phyloP scores from a whole-genome alignment of 768 basidiomycete genomes.

The Hygrophorus russula region DNA sequence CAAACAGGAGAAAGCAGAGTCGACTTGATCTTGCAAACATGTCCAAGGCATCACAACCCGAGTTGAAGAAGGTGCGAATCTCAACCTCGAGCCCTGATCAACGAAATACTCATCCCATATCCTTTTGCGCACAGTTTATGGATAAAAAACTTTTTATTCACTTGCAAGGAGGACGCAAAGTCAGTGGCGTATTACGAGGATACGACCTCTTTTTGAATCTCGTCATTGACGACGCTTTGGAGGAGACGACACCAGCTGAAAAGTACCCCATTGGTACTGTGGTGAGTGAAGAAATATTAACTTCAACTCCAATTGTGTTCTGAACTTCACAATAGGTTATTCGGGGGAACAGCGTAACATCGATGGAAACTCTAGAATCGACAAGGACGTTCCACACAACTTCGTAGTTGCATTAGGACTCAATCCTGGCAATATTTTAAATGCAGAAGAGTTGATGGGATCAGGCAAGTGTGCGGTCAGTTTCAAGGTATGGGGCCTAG shows the following conservation, averaged over 20 bases:
- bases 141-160: slow-evolving; percentile 95
- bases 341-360: slow-evolving; percentile 92
- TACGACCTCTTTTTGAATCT: slow-evolving; percentile 99
- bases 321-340: slow-evolving; percentile 54
- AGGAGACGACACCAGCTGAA: slow-evolving; percentile 84
- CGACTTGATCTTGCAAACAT: slow-evolving; percentile 28
- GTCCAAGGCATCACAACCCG: slow-evolving; percentile 95
- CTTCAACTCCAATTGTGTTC: slow-evolving; percentile 7
- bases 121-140: slow-evolving; percentile 64
- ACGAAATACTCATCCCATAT: neutral
- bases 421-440: slow-evolving; percentile 12
- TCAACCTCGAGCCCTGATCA: neutral
- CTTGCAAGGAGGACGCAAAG: slow-evolving; percentile 90
- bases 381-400: slow-evolving; percentile 19
- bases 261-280: slow-evolving; percentile 89
- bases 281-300: slow-evolving; percentile 36
- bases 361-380: slow-evolving; percentile 82
- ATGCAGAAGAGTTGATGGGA: slow-evolving; percentile 13
- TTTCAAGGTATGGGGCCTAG: too few relatives aligned
- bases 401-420: slow-evolving; percentile 1
- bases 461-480: neutral
- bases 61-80: slow-evolving; percentile 87
- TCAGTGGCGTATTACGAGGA: slow-evolving; percentile 89
- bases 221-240: slow-evolving; percentile 90
- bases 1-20: slow-evolving; percentile 12